phyloP scores from a whole-genome alignment of 192 early-diverging fungal genomes.

The Fimicolochytrium jonesii region DNA sequence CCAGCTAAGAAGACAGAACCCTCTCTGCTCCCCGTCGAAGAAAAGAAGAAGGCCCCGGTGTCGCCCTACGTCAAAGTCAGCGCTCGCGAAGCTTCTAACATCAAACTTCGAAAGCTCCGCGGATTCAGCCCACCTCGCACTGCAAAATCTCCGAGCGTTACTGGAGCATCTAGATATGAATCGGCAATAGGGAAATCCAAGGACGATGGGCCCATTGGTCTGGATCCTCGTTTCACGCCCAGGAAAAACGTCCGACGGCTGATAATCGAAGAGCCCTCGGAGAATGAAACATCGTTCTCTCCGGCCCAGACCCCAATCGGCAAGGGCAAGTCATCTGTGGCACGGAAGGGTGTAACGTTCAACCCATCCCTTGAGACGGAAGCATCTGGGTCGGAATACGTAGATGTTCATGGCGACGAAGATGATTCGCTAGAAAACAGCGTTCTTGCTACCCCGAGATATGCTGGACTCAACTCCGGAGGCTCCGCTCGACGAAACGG shows the following conservation, averaged over 20 bases:
- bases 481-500: neutral
- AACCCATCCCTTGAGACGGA: too few species aligned
- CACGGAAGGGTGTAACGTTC: constrained; percentile 12
- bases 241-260: constrained; percentile 71
- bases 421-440: too few species aligned
- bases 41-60: constrained; percentile 64
- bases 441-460: too few species aligned
- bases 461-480: too few species aligned
- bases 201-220: constrained; percentile 36
- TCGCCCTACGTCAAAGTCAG: constrained; percentile 69
- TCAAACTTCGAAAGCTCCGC: constrained; percentile 66
- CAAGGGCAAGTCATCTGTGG: too few species aligned
- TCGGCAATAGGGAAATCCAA: constrained; percentile 37
- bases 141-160: constrained; percentile 6
- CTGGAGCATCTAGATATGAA: constrained; percentile 5
- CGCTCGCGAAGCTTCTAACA: constrained; percentile 64
- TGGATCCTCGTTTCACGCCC: constrained; percentile 64
- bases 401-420: neutral
- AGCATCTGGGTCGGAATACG: too few species aligned
- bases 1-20: constrained; percentile 20
- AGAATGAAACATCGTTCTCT: neutral
- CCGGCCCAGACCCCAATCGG: too few species aligned
- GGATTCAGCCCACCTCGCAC: constrained; percentile 56
- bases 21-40: constrained; percentile 18
- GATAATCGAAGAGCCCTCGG: constrained; percentile 47